A percentile compares a stretch with the other conserved stretches of the same genome.
Conservation (phyloP, 169 alveolate species). For the Plasmodium malariae region DNA sequence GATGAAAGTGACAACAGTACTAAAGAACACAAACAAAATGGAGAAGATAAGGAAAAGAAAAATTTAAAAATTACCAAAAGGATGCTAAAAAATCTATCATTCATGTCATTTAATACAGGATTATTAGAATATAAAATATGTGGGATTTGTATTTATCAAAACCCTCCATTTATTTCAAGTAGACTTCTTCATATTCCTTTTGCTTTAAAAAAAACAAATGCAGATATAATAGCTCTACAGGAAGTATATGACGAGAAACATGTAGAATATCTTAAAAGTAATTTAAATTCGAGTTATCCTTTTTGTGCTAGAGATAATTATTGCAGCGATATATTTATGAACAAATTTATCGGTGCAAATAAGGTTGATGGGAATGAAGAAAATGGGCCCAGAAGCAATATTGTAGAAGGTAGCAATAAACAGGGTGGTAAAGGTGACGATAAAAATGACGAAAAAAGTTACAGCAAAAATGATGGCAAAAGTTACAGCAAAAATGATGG, state of each 20-base stretch:
- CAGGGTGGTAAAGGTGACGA: no score
- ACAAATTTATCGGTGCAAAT: background rate
- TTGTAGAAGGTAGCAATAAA: no score
- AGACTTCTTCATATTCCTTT: conserved; percentile 89
- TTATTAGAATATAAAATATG: conserved; percentile 90
- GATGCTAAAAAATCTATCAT: conserved; percentile 81
- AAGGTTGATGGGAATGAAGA: background rate
- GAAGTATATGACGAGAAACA: conserved; percentile 90
- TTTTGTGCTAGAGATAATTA: conserved; percentile 83
- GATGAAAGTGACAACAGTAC: conserved; percentile 2
- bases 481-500: background rate
- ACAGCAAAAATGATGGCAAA: background rate
- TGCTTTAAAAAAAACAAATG: conserved; percentile 87
- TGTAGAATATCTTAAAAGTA: conserved; percentile 86
- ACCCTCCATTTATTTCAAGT: conserved; percentile 91
- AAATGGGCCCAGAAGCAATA: background rate
- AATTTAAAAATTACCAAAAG: conserved; percentile 29
- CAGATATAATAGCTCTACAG: conserved; percentile 92
- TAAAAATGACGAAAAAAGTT: no score
- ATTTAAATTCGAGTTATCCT: conserved; percentile 87
- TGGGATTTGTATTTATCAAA: conserved; percentile 90
- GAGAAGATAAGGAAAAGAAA: background rate
- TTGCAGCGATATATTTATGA: conserved; percentile 22
- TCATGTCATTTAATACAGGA: conserved; percentile 92
- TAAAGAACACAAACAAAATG: background rate